A percentile compares a stretch with the other conserved stretches of the same genome.
These are phyloP conservation scores for Melanopsichium pennsylvanicum DNA, from an alignment of 1,284 basidiomycete species.

Conservation along the genomic window DNA sequence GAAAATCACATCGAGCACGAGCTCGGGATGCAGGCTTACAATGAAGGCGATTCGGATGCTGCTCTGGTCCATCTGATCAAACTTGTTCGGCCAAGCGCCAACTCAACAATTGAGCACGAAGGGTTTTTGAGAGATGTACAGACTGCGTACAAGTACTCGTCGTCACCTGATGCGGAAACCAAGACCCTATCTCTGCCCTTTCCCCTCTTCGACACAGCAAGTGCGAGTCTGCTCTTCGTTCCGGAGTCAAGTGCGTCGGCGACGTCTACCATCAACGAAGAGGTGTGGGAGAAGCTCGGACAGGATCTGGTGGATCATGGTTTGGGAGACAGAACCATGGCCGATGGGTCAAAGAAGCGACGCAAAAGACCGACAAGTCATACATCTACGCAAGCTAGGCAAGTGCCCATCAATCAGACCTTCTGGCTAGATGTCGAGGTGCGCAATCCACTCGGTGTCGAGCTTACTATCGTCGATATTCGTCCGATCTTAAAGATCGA, in stretches of 20 bases:
- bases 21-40: slow-evolving; percentile 70
- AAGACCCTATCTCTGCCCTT: not conserved
- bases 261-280: slow-evolving; percentile 7
- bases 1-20: slow-evolving; percentile 69
- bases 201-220: slow-evolving; percentile 14
- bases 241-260: slow-evolving; percentile 23
- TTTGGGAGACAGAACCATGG: slow-evolving; percentile 7
- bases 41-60: slow-evolving; percentile 67
- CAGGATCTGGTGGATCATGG: slow-evolving; percentile 20
- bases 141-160: slow-evolving; percentile 67
- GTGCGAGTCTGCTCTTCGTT: slow-evolving; percentile 16
- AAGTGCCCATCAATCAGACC: slow-evolving; percentile 55
- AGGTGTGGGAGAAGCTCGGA: slow-evolving; percentile 31
- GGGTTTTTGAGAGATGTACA: slow-evolving; percentile 68
- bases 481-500: slow-evolving; percentile 7
- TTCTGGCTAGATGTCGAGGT: slow-evolving; percentile 67
- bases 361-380: slow-evolving; percentile 18
- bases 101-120: slow-evolving; percentile 62
- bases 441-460: slow-evolving; percentile 67
- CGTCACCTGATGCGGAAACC: not conserved
- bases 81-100: slow-evolving; percentile 34
- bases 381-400: slow-evolving; percentile 15
- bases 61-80: slow-evolving; percentile 68
- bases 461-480: slow-evolving; percentile 15
- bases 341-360: slow-evolving; percentile 6